Base-by-base conservation (phyloP, 1,139 yeast genomes). In the Schizosaccharomyces versatilis region DNA sequence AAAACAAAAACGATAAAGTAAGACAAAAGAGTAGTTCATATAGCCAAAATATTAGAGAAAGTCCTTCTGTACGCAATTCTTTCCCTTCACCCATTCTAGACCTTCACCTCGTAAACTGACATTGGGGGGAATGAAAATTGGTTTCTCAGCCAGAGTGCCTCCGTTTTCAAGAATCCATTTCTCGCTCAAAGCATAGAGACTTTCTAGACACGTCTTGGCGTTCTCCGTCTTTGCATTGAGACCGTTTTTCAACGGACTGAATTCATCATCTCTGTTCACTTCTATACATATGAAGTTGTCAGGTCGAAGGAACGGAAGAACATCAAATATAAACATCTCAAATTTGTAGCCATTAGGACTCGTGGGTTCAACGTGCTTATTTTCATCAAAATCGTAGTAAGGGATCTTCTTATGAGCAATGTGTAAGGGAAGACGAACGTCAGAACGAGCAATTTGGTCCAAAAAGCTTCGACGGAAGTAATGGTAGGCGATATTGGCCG, bases 401-500 rank as follows among this genome's bases (percentile, higher is more conserved):
- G 86, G 79, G 60, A 93, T 85, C 71, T 88, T 90, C 75, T 93
- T 93, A 66, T 74, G 77, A 38, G 99, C 98, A 65, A 88, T 78
- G 68, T 93, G 99, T 71, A 81, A 88, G 19, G 97, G 97, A 62
- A 93, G 73, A 17, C 12, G 7, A 7, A 36, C 5, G n/a, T 36
- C 14, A 38, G 32, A 14, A 10, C n/a, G 41, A 32, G 42, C 36
- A 32, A 38, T 12, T 68, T 78, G 73, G 17, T 81, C 76, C 63
- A 93, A 71, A 63, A 86, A 76, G 36, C 76, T 80, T 53, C 84
- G 84, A 6, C 90, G 81, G 69, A 90, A 93, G 69, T 88, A 93
- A 68, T 93, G 98, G 66, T 93, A 93, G 58, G 90, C 99, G 61
- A 93, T 93, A 68, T 93, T 93, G 32, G 96, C 99, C 7, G 97